Percentiles rank a stretch among this genome's conserved stretches.
phyloP scores from a whole-genome alignment of 352 stramenopile species.

The Aphanomyces cochlioides region DNA sequence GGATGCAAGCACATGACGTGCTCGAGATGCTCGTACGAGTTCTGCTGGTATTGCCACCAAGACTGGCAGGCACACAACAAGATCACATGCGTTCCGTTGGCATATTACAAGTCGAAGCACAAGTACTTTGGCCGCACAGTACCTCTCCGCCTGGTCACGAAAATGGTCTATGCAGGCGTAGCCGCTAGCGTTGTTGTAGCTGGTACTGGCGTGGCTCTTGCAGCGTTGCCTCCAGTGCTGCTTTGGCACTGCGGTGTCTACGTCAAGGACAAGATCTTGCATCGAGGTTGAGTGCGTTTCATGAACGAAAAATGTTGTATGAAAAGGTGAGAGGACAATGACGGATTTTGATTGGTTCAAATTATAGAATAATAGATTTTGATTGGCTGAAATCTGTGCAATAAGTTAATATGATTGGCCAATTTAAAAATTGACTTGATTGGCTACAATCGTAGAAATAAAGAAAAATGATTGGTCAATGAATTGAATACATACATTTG shows the following conservation, averaged over 20 bases:
- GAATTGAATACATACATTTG: not conserved
- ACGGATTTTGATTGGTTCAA: not conserved
- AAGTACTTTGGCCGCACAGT: conserved; percentile 20
- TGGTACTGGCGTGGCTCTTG: not conserved
- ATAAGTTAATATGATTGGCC: not conserved
- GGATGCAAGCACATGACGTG: conserved; percentile 29
- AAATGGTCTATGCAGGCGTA: conserved; percentile 9
- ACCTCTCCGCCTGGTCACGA: conserved; percentile 19
- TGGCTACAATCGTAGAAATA: too few species aligned
- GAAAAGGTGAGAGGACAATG: too few species aligned
- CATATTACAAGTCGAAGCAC: conserved; percentile 23
- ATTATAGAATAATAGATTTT: not conserved
- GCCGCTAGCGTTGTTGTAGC: conserved; percentile 6
- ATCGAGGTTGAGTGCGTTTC: too few species aligned
- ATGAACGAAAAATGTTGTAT: too few species aligned
- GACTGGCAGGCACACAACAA: conserved; percentile 15
- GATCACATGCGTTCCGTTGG: conserved; percentile 13
- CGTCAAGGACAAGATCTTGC: conserved; percentile 19
- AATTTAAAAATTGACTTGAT: not conserved
- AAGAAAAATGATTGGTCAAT: too few species aligned
- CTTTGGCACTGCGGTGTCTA: conserved; percentile 16
- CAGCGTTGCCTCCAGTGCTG: not conserved
- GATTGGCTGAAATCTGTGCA: not conserved
- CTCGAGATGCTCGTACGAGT: conserved; percentile 21
- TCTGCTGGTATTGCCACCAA: conserved; percentile 25